Evolutionary conservation across 495 filamentous ascomycete species (phyloP).

Genomic region (Penicillium coprophilum): DNA sequence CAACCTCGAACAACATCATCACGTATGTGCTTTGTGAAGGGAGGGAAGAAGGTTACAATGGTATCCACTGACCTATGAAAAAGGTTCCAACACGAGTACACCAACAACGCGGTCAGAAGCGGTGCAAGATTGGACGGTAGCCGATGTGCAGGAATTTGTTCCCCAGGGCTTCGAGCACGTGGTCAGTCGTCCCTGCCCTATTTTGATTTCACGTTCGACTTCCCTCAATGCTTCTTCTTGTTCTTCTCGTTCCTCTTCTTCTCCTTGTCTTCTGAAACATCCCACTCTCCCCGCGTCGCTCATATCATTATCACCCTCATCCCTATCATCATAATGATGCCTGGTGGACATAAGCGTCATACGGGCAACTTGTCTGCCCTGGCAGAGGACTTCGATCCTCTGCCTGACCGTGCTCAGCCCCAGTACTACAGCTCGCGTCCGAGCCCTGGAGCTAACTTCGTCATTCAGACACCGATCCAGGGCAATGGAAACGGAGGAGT

Average conservation of each 20-base stretch:
- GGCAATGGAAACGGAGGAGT: constrained; percentile 42
- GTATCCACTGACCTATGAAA: constrained; percentile 29
- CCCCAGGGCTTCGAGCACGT: constrained; percentile 72
- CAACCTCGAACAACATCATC: constrained; percentile 61
- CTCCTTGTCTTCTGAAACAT: background rate
- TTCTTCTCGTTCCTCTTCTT: background rate
- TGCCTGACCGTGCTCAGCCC: background rate
- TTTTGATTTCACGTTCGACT: background rate
- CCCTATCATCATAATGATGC: background rate
- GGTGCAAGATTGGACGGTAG: constrained; percentile 54
- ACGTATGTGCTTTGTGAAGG: constrained; percentile 33
- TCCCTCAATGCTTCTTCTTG: too few relatives aligned
- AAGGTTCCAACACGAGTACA: constrained; percentile 46
- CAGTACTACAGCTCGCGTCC: constrained; percentile 1
- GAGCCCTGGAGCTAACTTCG: constrained; percentile 17
- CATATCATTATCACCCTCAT: background rate
- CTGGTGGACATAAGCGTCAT: constrained; percentile 8
- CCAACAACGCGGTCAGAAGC: constrained; percentile 53
- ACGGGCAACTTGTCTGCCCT: constrained; percentile 25
- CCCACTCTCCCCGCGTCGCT: background rate
- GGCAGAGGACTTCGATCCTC: constrained; percentile 20
- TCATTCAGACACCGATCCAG: constrained; percentile 38
- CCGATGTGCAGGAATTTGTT: constrained; percentile 76
- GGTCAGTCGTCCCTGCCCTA: constrained; percentile 47
- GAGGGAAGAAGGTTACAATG: background rate